phyloP scores from a whole-genome alignment of 441 rosid species.

The Populus hybrid region DNA sequence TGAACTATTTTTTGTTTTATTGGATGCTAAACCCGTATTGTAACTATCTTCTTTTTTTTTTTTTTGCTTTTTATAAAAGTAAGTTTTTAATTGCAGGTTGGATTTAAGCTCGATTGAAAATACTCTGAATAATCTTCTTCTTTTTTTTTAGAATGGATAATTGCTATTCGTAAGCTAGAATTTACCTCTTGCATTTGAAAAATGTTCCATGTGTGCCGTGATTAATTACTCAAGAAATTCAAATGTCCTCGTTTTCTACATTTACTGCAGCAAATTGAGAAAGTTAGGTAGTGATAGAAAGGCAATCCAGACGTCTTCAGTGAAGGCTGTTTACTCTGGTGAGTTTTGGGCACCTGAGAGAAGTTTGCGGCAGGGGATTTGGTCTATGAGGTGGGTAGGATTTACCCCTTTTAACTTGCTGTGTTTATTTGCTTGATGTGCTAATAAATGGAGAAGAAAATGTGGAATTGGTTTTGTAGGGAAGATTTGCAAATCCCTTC shows the following conservation, averaged over 20 bases:
- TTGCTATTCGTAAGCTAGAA: too few species aligned
- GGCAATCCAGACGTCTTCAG: slow-evolving; percentile 29
- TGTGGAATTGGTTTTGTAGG: slow-evolving; percentile 36
- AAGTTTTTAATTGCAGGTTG: too few species aligned
- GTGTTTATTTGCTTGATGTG: not conserved
- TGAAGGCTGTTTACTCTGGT: slow-evolving; percentile 51
- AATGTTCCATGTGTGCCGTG: not conserved
- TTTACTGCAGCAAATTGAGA: slow-evolving; percentile 50
- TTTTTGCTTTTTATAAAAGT: too few species aligned
- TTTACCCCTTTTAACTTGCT: not conserved
- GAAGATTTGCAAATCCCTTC: slow-evolving; percentile 79
- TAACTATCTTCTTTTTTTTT: not conserved
- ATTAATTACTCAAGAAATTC: not conserved
- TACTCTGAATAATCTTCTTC: too few species aligned
- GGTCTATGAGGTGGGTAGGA: slow-evolving; percentile 73
- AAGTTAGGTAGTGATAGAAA: slow-evolving; percentile 43
- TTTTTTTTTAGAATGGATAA: not conserved
- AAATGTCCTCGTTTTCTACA: not conserved
- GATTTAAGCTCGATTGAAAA: too few species aligned
- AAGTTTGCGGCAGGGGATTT: slow-evolving; percentile 52
- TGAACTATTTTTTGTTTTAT: not conserved
- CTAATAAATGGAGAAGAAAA: not conserved
- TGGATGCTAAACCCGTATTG: not conserved
- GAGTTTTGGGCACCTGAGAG: slow-evolving; percentile 42
- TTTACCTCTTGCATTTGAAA: not conserved